phyloP scores from a whole-genome alignment of 176 grass and related monocot genomes.

The Oryza nivara region DNA sequence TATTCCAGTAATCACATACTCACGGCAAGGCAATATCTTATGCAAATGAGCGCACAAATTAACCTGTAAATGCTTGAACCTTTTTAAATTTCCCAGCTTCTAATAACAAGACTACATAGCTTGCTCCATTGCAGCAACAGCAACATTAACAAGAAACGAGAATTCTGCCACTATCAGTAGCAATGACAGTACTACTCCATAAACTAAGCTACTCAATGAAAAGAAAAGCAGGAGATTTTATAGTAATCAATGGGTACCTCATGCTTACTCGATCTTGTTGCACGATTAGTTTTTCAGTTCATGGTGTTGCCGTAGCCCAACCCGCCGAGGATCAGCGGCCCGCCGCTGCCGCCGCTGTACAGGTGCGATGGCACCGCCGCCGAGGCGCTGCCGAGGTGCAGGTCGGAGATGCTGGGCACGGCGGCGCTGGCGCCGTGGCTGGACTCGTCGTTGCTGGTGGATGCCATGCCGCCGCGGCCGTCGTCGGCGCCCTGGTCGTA shows the following conservation, averaged over 20 bases:
- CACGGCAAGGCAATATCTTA: not conserved
- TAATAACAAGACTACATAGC: slow-evolving; percentile 34
- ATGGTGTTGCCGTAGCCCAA: slow-evolving; percentile 63
- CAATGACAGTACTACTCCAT: not conserved
- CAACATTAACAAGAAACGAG: slow-evolving; percentile 38
- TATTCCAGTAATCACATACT: slow-evolving; percentile 14
- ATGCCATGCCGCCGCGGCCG: slow-evolving; percentile 13
- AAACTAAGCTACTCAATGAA: slow-evolving; percentile 11
- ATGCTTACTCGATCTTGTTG: slow-evolving; percentile 13
- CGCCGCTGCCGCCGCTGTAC: slow-evolving; percentile 53
- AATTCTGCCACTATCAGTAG: slow-evolving; percentile 19
- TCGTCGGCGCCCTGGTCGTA: slow-evolving; percentile 84
- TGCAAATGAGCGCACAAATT: not conserved
- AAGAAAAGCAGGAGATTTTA: slow-evolving; percentile 31
- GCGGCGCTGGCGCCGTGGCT: slow-evolving; percentile 13
- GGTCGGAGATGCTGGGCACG: slow-evolving; percentile 74
- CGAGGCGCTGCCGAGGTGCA: slow-evolving; percentile 73
- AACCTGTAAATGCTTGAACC: not conserved
- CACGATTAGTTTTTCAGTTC: slow-evolving; percentile 38
- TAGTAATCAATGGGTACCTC: slow-evolving; percentile 18
- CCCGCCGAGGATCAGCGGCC: slow-evolving; percentile 65
- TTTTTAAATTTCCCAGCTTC: slow-evolving; percentile 14
- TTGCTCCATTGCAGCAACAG: slow-evolving; percentile 21
- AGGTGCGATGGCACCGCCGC: slow-evolving; percentile 42
- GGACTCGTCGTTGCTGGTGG: slow-evolving; percentile 33